Conservation (phyloP, 2,329 filamentous ascomycete species). For the Microdochium trichocladiopsis region DNA sequence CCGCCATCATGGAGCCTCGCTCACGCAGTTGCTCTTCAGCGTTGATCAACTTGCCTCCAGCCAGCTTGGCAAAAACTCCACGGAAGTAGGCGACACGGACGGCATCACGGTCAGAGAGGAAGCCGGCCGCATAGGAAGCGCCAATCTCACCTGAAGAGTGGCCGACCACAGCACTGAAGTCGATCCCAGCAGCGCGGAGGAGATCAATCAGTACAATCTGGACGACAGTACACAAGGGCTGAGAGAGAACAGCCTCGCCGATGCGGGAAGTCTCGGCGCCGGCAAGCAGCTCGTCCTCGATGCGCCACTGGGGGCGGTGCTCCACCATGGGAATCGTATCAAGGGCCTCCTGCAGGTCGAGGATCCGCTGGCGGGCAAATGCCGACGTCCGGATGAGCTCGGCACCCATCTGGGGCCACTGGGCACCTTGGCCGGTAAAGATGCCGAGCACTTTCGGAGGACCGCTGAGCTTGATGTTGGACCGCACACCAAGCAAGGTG, state of each 20-base stretch:
- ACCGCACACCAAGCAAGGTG: too few species aligned
- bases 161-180: constrained; percentile 4
- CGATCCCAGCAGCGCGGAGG: constrained; percentile 9
- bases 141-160: constrained; percentile 30
- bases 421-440: constrained; percentile 24
- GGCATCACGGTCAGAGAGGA: neutral
- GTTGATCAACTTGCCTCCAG: constrained; percentile 6
- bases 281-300: neutral
- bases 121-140: constrained; percentile 10
- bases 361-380: constrained; percentile 1
- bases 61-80: neutral
- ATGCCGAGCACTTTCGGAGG: constrained; percentile 9
- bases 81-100: neutral
- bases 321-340: neutral
- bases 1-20: constrained; percentile 21
- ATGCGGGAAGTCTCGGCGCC: neutral
- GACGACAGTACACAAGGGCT: constrained; percentile 13
- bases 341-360: constrained; percentile 7
- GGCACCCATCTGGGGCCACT: constrained; percentile 18
- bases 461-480: too few species aligned
- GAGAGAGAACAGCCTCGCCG: neutral
- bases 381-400: constrained; percentile 7
- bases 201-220: constrained; percentile 12
- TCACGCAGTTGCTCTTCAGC: constrained; percentile 26
- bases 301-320: neutral